phyloP scores from a whole-genome alignment of 495 filamentous ascomycete genomes.

The Penicillium waksmanii region DNA sequence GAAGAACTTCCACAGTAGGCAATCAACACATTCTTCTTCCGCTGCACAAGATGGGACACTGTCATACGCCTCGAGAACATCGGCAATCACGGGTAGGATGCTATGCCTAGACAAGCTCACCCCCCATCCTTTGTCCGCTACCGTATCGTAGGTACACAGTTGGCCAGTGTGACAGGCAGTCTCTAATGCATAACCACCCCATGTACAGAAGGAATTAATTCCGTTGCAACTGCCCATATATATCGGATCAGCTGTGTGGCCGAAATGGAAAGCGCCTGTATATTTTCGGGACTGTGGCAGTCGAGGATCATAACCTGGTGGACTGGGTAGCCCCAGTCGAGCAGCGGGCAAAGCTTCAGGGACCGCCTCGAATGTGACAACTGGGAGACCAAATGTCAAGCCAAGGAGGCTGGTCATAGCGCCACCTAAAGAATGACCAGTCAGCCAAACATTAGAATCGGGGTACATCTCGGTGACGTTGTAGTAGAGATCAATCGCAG shows the following conservation, averaged over 20 bases:
- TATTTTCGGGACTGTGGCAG: slow-evolving; percentile 68
- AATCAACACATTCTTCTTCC: slow-evolving; percentile 81
- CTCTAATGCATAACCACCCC: slow-evolving; percentile 94
- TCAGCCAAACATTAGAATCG: slow-evolving; percentile 80
- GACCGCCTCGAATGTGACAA: slow-evolving; percentile 87
- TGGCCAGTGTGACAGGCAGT: slow-evolving; percentile 85
- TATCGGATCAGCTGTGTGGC: slow-evolving; percentile 93
- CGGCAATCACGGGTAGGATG: slow-evolving; percentile 79
- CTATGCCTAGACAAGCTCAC: slow-evolving; percentile 83
- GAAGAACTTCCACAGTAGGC: slow-evolving; percentile 91
- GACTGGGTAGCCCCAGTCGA: slow-evolving; percentile 83
- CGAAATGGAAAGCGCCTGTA: slow-evolving; percentile 90
- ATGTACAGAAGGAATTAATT: slow-evolving; percentile 81
- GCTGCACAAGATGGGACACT: slow-evolving; percentile 74
- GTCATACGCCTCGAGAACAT: slow-evolving; percentile 83
- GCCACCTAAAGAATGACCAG: slow-evolving; percentile 89
- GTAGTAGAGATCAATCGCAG: slow-evolving; percentile 82
- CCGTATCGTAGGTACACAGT: slow-evolving; percentile 89
- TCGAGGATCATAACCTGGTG: slow-evolving; percentile 72
- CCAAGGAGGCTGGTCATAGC: slow-evolving; percentile 83
- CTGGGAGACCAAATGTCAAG: slow-evolving; percentile 85
- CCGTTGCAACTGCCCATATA: slow-evolving; percentile 94
- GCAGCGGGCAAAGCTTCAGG: slow-evolving; percentile 86
- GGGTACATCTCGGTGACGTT: slow-evolving; percentile 93
- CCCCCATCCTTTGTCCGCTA: slow-evolving; percentile 86